Evolutionary conservation across 192 early-diverging fungal genomes (phyloP).

Genomic region (Anaeromyces robustus): DNA sequence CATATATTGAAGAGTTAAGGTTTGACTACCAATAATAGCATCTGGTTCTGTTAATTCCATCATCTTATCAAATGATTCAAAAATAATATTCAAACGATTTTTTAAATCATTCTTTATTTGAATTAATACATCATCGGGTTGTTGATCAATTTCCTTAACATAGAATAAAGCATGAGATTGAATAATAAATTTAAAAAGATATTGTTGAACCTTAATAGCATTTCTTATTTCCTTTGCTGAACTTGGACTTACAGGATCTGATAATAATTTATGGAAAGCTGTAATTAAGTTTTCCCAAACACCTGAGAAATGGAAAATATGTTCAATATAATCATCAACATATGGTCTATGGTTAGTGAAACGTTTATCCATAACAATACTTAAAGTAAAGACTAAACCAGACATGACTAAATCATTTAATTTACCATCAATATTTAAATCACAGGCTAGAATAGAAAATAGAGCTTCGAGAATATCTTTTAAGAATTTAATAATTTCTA

Average conservation of each 20-base stretch:
- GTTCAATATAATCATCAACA: conserved; percentile 42
- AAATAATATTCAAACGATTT: conserved; percentile 19
- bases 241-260: conserved; percentile 11
- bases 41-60: conserved; percentile 33
- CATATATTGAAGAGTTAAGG: conserved; percentile 31
- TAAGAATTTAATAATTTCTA: conserved; percentile 56
- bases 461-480: conserved; percentile 42
- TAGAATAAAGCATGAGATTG: conserved; percentile 15
- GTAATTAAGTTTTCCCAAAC: conserved; percentile 15
- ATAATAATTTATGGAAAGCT: conserved; percentile 22
- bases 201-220: conserved; percentile 45
- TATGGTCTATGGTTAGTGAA: conserved; percentile 38
- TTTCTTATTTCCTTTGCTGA: conserved; percentile 26
- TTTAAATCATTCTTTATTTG: conserved; percentile 14
- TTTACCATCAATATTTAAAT: conserved; percentile 9
- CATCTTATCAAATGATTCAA: conserved; percentile 22
- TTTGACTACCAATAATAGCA: conserved; percentile 39
- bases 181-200: conserved; percentile 35
- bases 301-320: conserved; percentile 16
- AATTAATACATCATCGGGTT: background rate
- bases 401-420: conserved; percentile 26
- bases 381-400: conserved; percentile 32
- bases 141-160: background rate
- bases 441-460: conserved; percentile 33
- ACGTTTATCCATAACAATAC: conserved; percentile 40